Conservation (phyloP, 2,329 filamentous ascomycete genomes). For the Coniochaeta sp. region DNA sequence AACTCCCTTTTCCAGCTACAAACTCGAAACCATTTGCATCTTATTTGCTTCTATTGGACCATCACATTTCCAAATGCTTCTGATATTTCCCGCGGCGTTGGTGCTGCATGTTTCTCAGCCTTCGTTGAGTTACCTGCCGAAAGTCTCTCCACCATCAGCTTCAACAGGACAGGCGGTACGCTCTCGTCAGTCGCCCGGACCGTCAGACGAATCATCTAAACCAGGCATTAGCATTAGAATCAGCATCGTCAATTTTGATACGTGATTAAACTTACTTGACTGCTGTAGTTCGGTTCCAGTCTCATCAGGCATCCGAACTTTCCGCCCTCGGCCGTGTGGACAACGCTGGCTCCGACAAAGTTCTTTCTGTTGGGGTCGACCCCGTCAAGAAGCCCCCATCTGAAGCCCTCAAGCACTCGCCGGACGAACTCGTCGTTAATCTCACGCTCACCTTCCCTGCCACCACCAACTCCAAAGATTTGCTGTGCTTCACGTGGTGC, state of each 20-base stretch:
- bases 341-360: slow-evolving; percentile 81
- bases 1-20: background rate
- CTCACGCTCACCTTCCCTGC: slow-evolving; percentile 49
- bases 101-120: slow-evolving; percentile 30
- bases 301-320: slow-evolving; percentile 93
- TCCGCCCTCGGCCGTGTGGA: slow-evolving; percentile 73
- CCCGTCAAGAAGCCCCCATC: slow-evolving; percentile 76
- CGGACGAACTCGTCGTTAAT: slow-evolving; percentile 66
- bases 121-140: slow-evolving; percentile 41
- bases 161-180: slow-evolving; percentile 73
- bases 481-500: slow-evolving; percentile 79
- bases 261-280: slow-evolving; percentile 57
- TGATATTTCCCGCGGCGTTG: slow-evolving; percentile 42
- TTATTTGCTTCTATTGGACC: slow-evolving; percentile 26
- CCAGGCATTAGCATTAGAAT: slow-evolving; percentile 18
- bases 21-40: background rate
- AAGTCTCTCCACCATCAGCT: slow-evolving; percentile 80
- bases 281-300: slow-evolving; percentile 88
- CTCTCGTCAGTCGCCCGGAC: slow-evolving; percentile 89
- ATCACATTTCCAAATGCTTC: slow-evolving; percentile 50
- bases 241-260: background rate
- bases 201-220: slow-evolving; percentile 89
- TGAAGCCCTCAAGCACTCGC: slow-evolving; percentile 72
- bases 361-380: slow-evolving; percentile 94
- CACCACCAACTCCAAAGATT: slow-evolving; percentile 63